Evolutionary conservation across 208 protist species (phyloP), one percentile per base, ranked within the genome.

Genomic region (Crithidia mellificae): DNA sequence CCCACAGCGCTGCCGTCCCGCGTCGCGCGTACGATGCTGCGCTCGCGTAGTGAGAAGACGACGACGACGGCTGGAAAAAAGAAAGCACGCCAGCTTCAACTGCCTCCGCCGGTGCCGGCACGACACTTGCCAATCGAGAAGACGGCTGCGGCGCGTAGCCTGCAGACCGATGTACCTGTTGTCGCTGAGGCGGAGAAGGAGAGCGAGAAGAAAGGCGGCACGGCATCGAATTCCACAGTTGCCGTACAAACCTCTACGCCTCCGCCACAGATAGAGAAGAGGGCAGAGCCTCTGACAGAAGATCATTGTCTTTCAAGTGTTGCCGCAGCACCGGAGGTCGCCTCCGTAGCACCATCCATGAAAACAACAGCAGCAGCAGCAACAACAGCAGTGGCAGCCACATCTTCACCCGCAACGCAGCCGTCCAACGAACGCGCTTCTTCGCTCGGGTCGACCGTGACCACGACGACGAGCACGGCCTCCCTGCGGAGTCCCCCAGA

Each of bases 91-190:
- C 34, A 19, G 8, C 22, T 2, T 14, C 56, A 36, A 41, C 56
- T 62, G 7, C 56, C 56, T 0, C 39, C 56, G 6, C 39, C 56
- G 25, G 56, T 50, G 36, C 39, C 56, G 41, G 39, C 38, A 25
- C 56, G 38, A 12, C 41, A 24, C 25, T 2, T 43, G 34, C 7
- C 30, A 19, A 15, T 1, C 20, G 30, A 41, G n/a, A 56, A 41
- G 17, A 5, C 34, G 11, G 11, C 34, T 38, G 11, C 34, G 7
- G 20, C 25, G 11, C 34, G n/a, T n/a, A n/a, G 25, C 25, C 2
- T 17, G 25, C 25, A 34, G 25, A 11, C 34, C 11, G 34, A 38
- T 11, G 34, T 11, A 38, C 34, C 34, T 11, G 34, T 11, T 38
- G 34, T 11, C 5, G 34, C 7, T 12, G 7, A 5, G 34, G 34